Evolutionary conservation across 805 yeast genomes (phyloP), one percentile per base, ranked within the genome.

Genomic region (Babjeviella inositovora): DNA sequence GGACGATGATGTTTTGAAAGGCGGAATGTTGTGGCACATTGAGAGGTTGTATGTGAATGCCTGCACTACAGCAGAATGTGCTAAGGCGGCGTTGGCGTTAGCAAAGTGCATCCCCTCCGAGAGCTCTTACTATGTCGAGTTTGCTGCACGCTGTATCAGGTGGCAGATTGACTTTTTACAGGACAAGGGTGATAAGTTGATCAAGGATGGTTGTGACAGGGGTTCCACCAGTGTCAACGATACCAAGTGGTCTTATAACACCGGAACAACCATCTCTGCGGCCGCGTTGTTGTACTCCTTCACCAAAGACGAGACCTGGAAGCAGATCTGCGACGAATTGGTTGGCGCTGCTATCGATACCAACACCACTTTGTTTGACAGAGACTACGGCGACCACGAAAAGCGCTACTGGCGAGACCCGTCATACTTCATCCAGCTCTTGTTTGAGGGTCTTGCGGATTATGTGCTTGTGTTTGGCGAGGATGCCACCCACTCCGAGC

Each of bases 11-110:
- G 40, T 46, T 34, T 47, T 56, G 11, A 53, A 57, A 24, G 79
- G 81, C 16, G 85, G 82, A 8, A 59, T 72, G 32, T 45, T 57
- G 30, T 74, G 85, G 84, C 81, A 74, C 37, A 48, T 70, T 8
- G 50, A 53, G 21, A 68, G 69, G 44, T 43, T 57, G 14, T 73
- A 72, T 31, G 52, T 71, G 35, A 65, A 70, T 35, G 57, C 82
- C 8, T 71, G 77, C 33, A 69, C 79, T 17, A 69, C 76, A 2
- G 70, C 75, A 7, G 79, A 73, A 36, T 61, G 61, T 13, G 82
- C 81, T 4, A 53, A 68, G 37, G 70, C 70, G 5, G 64, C 70
- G 31, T 51, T 71, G 30, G 62, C 67, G 39, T 43, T 70, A 24
- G 65, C 76, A 18, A 53, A 50, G 31, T 62, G 57, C 33, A 52